Evolutionary conservation across 139 green algal species (phyloP).

Genomic region (Coelastrella sp.): DNA sequence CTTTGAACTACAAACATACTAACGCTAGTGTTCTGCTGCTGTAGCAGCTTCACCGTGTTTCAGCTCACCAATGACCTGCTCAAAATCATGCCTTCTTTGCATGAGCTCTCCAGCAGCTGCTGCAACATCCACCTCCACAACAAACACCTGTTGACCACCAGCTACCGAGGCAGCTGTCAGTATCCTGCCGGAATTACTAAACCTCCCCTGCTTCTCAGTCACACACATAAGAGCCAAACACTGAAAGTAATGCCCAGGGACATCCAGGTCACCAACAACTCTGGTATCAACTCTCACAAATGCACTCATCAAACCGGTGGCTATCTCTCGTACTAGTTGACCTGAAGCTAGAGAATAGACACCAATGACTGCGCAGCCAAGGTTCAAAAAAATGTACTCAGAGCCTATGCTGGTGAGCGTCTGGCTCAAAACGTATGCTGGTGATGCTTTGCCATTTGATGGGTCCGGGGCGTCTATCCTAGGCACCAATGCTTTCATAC

Average conservation of each 20-base stretch:
- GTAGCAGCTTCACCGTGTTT: too few relatives aligned
- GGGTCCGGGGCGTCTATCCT: conserved; percentile 68
- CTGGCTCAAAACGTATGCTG: conserved; percentile 59
- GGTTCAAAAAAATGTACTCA: conserved; percentile 64
- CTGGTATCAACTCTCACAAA: too few relatives aligned
- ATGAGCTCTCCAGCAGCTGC: neutral
- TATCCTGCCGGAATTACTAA: conserved; percentile 18
- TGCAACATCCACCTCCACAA: neutral
- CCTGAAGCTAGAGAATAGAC: conserved; percentile 58
- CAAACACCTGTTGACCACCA: neutral
- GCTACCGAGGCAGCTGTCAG: neutral
- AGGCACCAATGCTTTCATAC: conserved; percentile 45
- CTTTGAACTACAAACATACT: too few relatives aligned
- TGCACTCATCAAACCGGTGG: conserved; percentile 7
- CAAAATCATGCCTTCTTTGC: neutral
- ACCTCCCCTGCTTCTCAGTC: conserved; percentile 1
- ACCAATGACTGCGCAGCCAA: conserved; percentile 57
- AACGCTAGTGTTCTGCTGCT: too few relatives aligned
- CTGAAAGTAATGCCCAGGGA: neutral
- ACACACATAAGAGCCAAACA: neutral
- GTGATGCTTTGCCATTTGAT: conserved; percentile 48
- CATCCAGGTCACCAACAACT: neutral
- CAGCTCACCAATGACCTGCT: too few relatives aligned
- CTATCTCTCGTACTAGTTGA: conserved; percentile 49
- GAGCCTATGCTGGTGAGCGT: conserved; percentile 43